Percentiles rank a stretch among this genome's conserved stretches.
Evolutionary conservation across 2,329 filamentous ascomycete species (phyloP).

Genomic region (Apiospora kogelbergensis): DNA sequence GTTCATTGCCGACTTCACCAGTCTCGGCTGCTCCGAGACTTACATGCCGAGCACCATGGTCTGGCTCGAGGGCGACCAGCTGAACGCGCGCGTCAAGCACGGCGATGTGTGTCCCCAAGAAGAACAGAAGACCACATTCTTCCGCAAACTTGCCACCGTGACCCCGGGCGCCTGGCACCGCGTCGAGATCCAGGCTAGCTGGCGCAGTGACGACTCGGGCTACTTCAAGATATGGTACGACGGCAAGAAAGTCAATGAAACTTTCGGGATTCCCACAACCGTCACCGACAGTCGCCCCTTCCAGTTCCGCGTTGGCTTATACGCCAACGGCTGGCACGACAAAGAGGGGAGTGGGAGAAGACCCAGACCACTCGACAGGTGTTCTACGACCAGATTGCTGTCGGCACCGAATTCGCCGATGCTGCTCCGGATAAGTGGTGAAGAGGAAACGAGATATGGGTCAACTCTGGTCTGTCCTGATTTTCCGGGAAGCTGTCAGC

Average conservation of each 20-base stretch:
- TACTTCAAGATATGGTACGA: conserved; percentile 49
- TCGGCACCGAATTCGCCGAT: conserved; percentile 41
- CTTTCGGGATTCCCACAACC: conserved; percentile 41
- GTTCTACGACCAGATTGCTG: conserved; percentile 51
- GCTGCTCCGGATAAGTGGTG: conserved; percentile 30
- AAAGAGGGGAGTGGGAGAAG: conserved; percentile 35
- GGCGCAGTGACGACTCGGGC: conserved; percentile 43
- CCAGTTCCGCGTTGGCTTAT: conserved; percentile 47
- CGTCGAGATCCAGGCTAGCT: conserved; percentile 44
- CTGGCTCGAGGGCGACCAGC: conserved; percentile 43
- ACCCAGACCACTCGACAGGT: conserved; percentile 43
- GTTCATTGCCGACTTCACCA: conserved; percentile 50
- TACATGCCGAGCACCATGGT: conserved; percentile 51
- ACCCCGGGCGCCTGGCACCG: conserved; percentile 45
- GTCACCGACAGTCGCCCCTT: conserved; percentile 43
- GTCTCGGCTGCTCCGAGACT: conserved; percentile 41
- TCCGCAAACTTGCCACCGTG: conserved; percentile 37
- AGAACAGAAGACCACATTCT: conserved; percentile 31
- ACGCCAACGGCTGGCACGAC: conserved; percentile 51
- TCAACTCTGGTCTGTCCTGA: too few relatives aligned
- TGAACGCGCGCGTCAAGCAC: conserved; percentile 42
- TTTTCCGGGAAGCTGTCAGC: too few relatives aligned
- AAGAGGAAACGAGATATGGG: not conserved
- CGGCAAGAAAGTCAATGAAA: conserved; percentile 42
- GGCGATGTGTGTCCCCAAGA: conserved; percentile 35